These are phyloP conservation scores for Naganishia vishniacii DNA, from an alignment of 768 basidiomycete genomes.

Conservation along the genomic window DNA sequence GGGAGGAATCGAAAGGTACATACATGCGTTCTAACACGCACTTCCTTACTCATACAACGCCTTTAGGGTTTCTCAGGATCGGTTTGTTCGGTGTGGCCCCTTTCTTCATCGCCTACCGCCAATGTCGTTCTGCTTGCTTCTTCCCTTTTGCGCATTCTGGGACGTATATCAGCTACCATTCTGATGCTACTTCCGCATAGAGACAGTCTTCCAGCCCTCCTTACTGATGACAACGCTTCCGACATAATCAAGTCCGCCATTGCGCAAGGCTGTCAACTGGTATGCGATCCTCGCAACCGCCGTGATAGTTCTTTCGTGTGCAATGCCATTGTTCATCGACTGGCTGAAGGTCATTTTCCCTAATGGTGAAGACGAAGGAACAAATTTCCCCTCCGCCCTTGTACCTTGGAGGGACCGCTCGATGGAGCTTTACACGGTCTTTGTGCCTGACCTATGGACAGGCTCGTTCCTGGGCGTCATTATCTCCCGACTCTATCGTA, in stretches of 20 bases:
- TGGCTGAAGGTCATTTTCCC: neutral
- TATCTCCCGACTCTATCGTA: constrained; percentile 3
- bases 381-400: neutral
- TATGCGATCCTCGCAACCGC: neutral
- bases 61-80: too few species aligned
- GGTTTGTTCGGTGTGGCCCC: too few species aligned
- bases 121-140: neutral
- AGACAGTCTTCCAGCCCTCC: constrained; percentile 1
- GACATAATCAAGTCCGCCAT: neutral
- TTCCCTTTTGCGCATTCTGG: neutral
- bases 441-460: neutral
- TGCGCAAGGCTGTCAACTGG: neutral
- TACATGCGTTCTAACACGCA: neutral
- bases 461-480: neutral
- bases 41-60: too few species aligned
- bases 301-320: neutral
- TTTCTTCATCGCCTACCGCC: neutral
- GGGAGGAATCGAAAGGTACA: neutral
- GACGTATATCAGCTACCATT: neutral
- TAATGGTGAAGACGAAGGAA: neutral
- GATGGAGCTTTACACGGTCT: neutral
- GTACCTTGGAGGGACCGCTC: constrained; percentile 1
- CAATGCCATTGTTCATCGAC: neutral
- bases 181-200: neutral
- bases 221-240: neutral